These are phyloP conservation scores for Phytophthora chlamydospora DNA, from an alignment of 352 stramenopile species.

Conservation along the genomic window DNA sequence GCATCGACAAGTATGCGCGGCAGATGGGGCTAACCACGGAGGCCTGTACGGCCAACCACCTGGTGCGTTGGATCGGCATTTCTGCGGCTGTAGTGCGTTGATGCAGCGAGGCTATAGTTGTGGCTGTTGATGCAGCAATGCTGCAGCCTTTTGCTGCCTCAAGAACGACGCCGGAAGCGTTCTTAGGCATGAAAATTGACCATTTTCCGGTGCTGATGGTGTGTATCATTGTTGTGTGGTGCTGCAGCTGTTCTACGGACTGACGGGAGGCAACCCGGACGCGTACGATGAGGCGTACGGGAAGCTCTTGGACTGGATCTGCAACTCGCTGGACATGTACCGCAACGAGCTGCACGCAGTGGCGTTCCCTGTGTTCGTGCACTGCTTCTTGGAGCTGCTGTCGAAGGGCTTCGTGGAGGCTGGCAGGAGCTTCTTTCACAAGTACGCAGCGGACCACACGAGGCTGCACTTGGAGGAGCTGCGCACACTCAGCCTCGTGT, in stretches of 20 bases:
- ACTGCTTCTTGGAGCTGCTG: conserved; percentile 85
- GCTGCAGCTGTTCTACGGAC: conserved; percentile 73
- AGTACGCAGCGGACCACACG: conserved; percentile 66
- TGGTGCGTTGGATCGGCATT: conserved; percentile 42
- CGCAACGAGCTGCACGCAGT: conserved; percentile 84
- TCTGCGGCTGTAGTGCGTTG: neutral
- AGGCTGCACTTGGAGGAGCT: conserved; percentile 76
- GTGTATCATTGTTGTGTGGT: conserved; percentile 22
- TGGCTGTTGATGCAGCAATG: neutral
- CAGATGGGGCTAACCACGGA: conserved; percentile 73
- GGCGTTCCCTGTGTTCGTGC: conserved; percentile 81
- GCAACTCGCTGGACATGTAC: conserved; percentile 88
- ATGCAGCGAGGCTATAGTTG: neutral
- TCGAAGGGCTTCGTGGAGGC: conserved; percentile 60
- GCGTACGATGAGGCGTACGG: conserved; percentile 75
- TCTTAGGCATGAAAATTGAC: neutral
- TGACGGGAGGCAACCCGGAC: conserved; percentile 59
- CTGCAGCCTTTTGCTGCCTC: conserved; percentile 2
- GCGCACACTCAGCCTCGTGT: conserved; percentile 66
- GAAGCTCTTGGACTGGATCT: conserved; percentile 82
- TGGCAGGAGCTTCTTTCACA: conserved; percentile 64
- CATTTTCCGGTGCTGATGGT: conserved; percentile 18
- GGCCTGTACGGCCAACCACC: conserved; percentile 76
- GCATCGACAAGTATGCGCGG: conserved; percentile 65
- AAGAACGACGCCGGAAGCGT: conserved; percentile 9